Evolutionary conservation across 2,329 filamentous ascomycete genomes (phyloP), one percentile per base, ranked within the genome.

Genomic region (Cercospora zeina): DNA sequence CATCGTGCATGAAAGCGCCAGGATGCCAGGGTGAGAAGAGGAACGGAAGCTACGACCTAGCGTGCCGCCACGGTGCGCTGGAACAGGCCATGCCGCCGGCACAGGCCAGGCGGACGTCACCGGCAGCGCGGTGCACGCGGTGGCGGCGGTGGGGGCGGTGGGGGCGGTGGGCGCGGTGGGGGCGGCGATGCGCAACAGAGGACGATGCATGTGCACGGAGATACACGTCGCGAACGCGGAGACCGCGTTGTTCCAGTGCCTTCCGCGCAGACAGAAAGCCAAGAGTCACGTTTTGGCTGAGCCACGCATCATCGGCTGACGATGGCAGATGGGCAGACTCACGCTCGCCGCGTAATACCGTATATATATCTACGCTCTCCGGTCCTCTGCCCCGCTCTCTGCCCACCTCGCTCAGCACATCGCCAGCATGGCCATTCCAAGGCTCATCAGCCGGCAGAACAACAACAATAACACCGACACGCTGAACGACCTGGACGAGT

Each of bases 1-100:
- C 54, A 57, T 57, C 54, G 54, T 56, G 54, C 54, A 51, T 51
- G 47, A 51, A 45, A 21, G 47, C 47, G 47, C 51, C 31, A 30
- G 51, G 31, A 39, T 54, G 51, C 51, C 51, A 54, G 51, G 31
- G 34, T 34, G 51, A 54, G 34, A 33, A 54, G 33, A 36, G 24
- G 45, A 54, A 39, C 31, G 34, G 51, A 33, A 34, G 51, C 31
- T 54, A 45, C 39, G 39, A 27, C 21, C 39, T 45, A 45, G 39
- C 39, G 21, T 45, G 39, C 50, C 50, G 50, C 50, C 24, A 27
- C 50, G 16, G 50, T 54, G 30, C 50, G 34, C 50, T 16, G 50
- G 30, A 54, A 33, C 27, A 16, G 24, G 30, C 30, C n/a, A 54
- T 31, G 50, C 50, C 50, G 50, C 19, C 27, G 27, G 24, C 24